Conservation (phyloP, 129 eudicot genomes). For the Tanacetum coccineum region DNA sequence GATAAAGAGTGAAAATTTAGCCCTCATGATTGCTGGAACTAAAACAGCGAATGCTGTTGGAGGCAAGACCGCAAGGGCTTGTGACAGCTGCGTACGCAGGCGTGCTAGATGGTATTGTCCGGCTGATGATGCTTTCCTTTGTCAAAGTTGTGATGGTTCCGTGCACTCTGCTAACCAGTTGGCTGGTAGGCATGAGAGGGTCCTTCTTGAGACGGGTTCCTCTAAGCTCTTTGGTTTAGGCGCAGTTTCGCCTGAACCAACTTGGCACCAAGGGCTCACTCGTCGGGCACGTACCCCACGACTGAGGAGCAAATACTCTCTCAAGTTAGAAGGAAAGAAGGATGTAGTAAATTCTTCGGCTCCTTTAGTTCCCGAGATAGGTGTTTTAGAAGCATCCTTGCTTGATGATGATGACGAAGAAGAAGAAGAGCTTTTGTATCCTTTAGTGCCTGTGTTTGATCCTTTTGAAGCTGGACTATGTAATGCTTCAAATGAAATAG, state of each 20-base stretch:
- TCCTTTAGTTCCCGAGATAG: slow-evolving; percentile 70
- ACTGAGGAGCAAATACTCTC: slow-evolving; percentile 1
- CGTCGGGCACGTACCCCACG: slow-evolving; percentile 79
- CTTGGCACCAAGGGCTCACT: slow-evolving; percentile 83
- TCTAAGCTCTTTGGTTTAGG: slow-evolving; percentile 24
- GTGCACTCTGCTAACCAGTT: slow-evolving; percentile 86
- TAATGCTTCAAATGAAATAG: slow-evolving; percentile 25
- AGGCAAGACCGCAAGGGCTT: slow-evolving; percentile 76
- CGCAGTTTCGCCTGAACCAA: slow-evolving; percentile 26
- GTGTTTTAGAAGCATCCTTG: slow-evolving; percentile 40
- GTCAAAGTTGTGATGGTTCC: slow-evolving; percentile 64
- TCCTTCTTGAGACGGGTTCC: slow-evolving; percentile 46
- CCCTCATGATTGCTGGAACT: slow-evolving; percentile 30
- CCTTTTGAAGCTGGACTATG: slow-evolving; percentile 51
- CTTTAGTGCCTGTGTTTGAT: slow-evolving; percentile 64
- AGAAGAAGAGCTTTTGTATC: slow-evolving; percentile 46
- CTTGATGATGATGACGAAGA: slow-evolving; percentile 54
- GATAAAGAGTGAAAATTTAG: not conserved
- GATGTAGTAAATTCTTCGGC: slow-evolving; percentile 19
- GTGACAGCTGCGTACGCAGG: slow-evolving; percentile 69
- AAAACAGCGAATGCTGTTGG: slow-evolving; percentile 66
- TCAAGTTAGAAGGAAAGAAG: slow-evolving; percentile 28
- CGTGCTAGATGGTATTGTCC: slow-evolving; percentile 88
- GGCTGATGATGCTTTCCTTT: slow-evolving; percentile 88
- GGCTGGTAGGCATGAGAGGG: slow-evolving; percentile 76